Base-by-base conservation (phyloP, 441 rosid genomes). In the Biscutella laevigata region DNA sequence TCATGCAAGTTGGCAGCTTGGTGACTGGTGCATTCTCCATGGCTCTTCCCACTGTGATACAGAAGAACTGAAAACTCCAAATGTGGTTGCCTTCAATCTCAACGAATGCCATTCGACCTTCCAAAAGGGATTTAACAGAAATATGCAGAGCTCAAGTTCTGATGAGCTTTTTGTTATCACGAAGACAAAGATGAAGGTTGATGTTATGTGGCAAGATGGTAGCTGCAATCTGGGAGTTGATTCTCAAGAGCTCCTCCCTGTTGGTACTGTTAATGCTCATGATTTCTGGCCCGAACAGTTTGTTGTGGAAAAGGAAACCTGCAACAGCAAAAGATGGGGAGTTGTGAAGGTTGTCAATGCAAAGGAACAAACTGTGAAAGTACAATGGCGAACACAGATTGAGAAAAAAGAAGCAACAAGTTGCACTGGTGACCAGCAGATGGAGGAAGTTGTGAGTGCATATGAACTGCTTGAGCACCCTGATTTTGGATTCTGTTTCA, bases 211-310 rank as follows among this genome's bases (percentile, higher is more conserved):
- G 98, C 98, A 91, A 73, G 96, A 91, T 56, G 79, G 96, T 34
- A 64, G 72, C 68, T 67, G 69, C 59, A 74, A 77, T 15, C 12
- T 62, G 39, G 83, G 71, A 49, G 43, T 88, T 57, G 87, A 80
- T 52, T 74, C 94, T 4, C 77, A 69, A 58, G 70, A 75, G 54
- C 46, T 91, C 46, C 68, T 80, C 53, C 95, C 95, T 4, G 42
- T 83, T 52, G 76, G 76, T 29, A 58, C 63, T 61, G 68, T 79
- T 7, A 82, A 82, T 65, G 73, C 84, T 30, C 86, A 91, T 48
- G 96, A 88, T 8, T 88, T 91, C 76, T 88, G 87, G 96, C 95
- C 98, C 1, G 80, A 78, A 26, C 98, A 91, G 69, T 85, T 83
- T 67, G 94, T 91, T 12, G 61, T 76, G 27, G 90, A 82, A 65